phyloP scores from a whole-genome alignment of 2,329 filamentous ascomycete species.

The Ploettnerulaceae sp. region DNA sequence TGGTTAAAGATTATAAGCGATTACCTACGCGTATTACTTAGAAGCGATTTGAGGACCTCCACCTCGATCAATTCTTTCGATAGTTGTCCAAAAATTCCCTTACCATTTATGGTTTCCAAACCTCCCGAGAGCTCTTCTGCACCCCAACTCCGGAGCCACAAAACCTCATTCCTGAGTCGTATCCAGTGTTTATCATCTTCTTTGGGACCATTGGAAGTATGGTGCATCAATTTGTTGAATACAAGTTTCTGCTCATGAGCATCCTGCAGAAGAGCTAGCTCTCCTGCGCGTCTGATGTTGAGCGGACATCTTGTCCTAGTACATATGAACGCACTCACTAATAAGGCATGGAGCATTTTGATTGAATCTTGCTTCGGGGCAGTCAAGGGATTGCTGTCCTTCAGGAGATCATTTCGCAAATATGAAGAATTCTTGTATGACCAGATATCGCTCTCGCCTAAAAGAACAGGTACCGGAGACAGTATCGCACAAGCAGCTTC shows the following conservation, averaged over 20 bases:
- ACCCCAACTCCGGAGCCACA: conserved; percentile 74
- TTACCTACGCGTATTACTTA: conserved; percentile 55
- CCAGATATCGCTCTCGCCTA: conserved; percentile 33
- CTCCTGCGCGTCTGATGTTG: conserved; percentile 51
- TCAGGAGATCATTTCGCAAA: conserved; percentile 51
- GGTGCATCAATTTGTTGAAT: conserved; percentile 44
- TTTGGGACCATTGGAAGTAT: conserved; percentile 39
- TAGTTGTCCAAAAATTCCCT: conserved; percentile 52
- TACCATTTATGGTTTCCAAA: conserved; percentile 37
- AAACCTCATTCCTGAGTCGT: conserved; percentile 54
- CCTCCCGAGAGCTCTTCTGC: conserved; percentile 41
- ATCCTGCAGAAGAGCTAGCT: conserved; percentile 60
- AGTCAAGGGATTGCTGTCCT: conserved; percentile 60
- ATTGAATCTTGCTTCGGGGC: conserved; percentile 51
- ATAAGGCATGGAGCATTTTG: conserved; percentile 56
- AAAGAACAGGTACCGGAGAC: conserved; percentile 37
- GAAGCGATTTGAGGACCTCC: conserved; percentile 64
- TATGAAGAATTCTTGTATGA: conserved; percentile 40
- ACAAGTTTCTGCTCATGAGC: conserved; percentile 59
- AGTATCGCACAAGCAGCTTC: conserved; percentile 45
- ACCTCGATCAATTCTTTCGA: conserved; percentile 58
- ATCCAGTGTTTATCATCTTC: conserved; percentile 62
- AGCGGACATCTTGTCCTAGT: conserved; percentile 45
- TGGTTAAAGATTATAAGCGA: not conserved
- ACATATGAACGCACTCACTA: conserved; percentile 55